phyloP scores from a whole-genome alignment of 2,329 filamentous ascomycete genomes.

The Cordyceps farinosa region DNA sequence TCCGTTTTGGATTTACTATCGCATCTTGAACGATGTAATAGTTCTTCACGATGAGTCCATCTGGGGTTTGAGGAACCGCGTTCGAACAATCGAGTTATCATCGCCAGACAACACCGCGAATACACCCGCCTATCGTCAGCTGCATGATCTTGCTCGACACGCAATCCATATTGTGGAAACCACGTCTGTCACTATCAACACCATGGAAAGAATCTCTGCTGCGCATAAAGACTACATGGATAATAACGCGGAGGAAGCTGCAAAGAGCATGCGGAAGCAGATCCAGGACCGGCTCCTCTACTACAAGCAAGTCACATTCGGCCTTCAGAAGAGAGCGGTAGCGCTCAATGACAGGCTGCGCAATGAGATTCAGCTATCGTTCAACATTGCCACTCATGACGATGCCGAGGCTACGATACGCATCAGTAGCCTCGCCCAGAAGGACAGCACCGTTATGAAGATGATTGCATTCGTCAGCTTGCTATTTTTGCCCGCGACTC shows the following conservation, averaged over 20 bases:
- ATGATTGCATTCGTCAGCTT: slow-evolving; percentile 47
- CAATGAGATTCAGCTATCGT: slow-evolving; percentile 53
- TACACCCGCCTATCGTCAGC: slow-evolving; percentile 30
- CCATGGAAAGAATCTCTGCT: slow-evolving; percentile 30
- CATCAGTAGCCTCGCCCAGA: slow-evolving; percentile 38
- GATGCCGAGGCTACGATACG: slow-evolving; percentile 37
- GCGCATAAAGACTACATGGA: slow-evolving; percentile 26
- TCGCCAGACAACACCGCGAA: slow-evolving; percentile 16
- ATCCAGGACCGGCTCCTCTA: slow-evolving; percentile 33
- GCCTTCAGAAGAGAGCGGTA: slow-evolving; percentile 33
- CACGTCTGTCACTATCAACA: slow-evolving; percentile 33
- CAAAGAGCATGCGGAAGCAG: slow-evolving; percentile 13
- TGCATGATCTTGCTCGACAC: slow-evolving; percentile 43
- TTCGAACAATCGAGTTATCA: slow-evolving; percentile 33
- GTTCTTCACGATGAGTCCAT: slow-evolving; percentile 33
- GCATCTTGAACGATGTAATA: slow-evolving; percentile 30
- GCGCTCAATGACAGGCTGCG: slow-evolving; percentile 45
- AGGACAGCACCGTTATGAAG: slow-evolving; percentile 50
- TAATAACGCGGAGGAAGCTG: background rate
- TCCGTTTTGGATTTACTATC: slow-evolving; percentile 37
- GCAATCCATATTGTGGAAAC: slow-evolving; percentile 44
- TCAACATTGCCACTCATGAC: slow-evolving; percentile 42
- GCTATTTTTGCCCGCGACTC: slow-evolving; percentile 49
- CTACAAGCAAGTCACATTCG: slow-evolving; percentile 32
- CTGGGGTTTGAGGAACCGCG: slow-evolving; percentile 36